These are phyloP conservation scores for Spergularia azorica DNA, from an alignment of 179 eudicot genomes.

Conservation along the genomic window DNA sequence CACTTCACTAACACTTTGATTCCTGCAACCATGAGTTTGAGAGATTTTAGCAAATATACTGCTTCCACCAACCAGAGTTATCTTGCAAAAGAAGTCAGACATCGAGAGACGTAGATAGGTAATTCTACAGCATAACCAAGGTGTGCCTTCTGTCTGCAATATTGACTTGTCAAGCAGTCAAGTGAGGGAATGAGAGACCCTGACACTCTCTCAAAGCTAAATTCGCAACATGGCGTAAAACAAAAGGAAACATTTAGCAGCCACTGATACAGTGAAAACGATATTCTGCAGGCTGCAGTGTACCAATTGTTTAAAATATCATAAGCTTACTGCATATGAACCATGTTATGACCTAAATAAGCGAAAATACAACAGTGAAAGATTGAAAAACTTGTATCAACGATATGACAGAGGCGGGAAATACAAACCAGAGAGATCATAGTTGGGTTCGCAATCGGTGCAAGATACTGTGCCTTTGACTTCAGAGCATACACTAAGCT, in stretches of 20 bases:
- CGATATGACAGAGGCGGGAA: background rate
- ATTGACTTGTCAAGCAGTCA: background rate
- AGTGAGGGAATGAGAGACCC: background rate
- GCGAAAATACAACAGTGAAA: background rate
- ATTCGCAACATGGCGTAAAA: background rate
- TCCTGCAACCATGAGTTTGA: conserved; percentile 24
- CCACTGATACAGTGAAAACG: background rate
- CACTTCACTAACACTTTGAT: conserved; percentile 62
- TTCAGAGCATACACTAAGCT: conserved; percentile 28
- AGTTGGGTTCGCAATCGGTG: conserved; percentile 49
- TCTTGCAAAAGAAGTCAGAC: background rate
- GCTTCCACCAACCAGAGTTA: background rate
- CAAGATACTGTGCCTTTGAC: conserved; percentile 65
- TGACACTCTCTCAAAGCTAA: background rate
- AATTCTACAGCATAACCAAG: background rate
- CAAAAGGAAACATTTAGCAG: conserved; percentile 5
- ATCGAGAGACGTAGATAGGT: background rate
- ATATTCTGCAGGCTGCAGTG: background rate
- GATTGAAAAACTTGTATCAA: background rate
- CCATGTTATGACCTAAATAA: background rate
- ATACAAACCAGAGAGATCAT: conserved; percentile 62
- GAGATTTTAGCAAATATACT: background rate
- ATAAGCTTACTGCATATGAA: background rate
- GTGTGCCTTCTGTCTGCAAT: background rate
- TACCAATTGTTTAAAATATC: background rate